Percentiles rank a stretch among this genome's conserved stretches.
Evolutionary conservation across 805 yeast species (phyloP).

Genomic region (Yarrowia keelungensis): DNA sequence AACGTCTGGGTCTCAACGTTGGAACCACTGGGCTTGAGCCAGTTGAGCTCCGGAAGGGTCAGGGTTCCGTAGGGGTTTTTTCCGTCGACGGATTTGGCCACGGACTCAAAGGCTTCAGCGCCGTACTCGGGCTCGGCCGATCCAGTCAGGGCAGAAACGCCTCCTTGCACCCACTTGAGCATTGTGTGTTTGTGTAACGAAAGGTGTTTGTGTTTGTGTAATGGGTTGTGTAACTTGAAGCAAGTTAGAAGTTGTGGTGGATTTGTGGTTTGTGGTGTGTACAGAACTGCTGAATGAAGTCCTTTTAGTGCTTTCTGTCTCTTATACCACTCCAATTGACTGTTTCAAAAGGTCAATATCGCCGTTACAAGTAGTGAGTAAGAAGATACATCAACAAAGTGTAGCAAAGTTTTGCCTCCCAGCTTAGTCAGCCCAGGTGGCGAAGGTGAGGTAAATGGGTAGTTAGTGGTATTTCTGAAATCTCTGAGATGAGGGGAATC

Average conservation of each 20-base stretch:
- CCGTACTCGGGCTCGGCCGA: slow-evolving; percentile 98
- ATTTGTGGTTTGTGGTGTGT: neutral
- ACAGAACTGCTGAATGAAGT: no score
- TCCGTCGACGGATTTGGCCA: slow-evolving; percentile 63
- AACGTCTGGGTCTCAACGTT: slow-evolving; percentile 96
- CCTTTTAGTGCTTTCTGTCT: no score
- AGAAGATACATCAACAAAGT: neutral
- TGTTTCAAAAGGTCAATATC: no score
- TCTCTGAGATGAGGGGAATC: neutral
- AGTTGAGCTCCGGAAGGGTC: slow-evolving; percentile 70
- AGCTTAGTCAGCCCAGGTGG: slow-evolving; percentile 6
- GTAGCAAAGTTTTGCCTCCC: slow-evolving; percentile 27
- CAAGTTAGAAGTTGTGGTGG: no score
- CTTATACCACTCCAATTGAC: no score
- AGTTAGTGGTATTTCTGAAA: neutral
- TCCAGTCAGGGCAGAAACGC: slow-evolving; percentile 90
- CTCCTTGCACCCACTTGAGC: slow-evolving; percentile 70
- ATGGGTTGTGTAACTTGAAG: neutral
- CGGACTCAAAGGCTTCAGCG: slow-evolving; percentile 86
- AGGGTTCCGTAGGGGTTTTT: slow-evolving; percentile 67
- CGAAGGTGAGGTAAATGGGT: no score
- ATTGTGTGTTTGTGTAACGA: slow-evolving; percentile 47
- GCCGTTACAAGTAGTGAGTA: no score
- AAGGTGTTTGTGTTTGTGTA: neutral
- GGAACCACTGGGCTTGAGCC: slow-evolving; percentile 77